Evolutionary conservation across 2,329 filamentous ascomycete genomes (phyloP), one percentile per base, ranked within the genome.

Genomic region (Penicillium sp.): DNA sequence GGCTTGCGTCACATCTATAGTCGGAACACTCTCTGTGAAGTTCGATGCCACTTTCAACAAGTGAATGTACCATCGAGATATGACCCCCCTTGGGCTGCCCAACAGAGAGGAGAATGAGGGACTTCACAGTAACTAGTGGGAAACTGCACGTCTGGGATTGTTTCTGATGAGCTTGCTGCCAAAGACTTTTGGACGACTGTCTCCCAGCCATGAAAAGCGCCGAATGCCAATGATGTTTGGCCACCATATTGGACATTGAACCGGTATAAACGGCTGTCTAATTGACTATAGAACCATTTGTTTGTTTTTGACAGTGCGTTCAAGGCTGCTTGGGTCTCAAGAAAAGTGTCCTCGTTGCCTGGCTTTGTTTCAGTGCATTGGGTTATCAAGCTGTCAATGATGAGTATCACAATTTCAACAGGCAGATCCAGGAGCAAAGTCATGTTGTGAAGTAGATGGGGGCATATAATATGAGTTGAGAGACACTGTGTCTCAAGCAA

Each of bases 11-110:
- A 19, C 45, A 47, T 2, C 23, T 18, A 30, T 13, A 7, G 27
- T 18, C 13, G n/a, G 8, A 7, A 30, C 23, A 19, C 14, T n/a
- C n/a, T 10, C 10, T 11, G 16, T 29, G n/a, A 18, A 44, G 4
- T 14, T 44, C 27, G n/a, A 23, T 35, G 11, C 38, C 47, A 18
- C 13, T 26, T 42, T 32, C 18, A 34, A 41, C 9, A 36, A 32
- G 29, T 27, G 16, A 27, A 7, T 35, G 14, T 9, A 29, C 16
- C 29, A 50, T 42, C n/a, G 38, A 40, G 14, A 32, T 2, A 7
- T 43, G 29, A 11, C 47, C 47, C n/a, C n/a, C 47, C 38, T 9
- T 42, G 38, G 10, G 23, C 47, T 34, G 47, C 47, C 47, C 47
- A 50, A 29, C 38, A 50, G 26, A 50, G 29, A 18, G 47, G 47